phyloP scores from a whole-genome alignment of 2,329 filamentous ascomycete genomes.

The Fusarium sp. region DNA sequence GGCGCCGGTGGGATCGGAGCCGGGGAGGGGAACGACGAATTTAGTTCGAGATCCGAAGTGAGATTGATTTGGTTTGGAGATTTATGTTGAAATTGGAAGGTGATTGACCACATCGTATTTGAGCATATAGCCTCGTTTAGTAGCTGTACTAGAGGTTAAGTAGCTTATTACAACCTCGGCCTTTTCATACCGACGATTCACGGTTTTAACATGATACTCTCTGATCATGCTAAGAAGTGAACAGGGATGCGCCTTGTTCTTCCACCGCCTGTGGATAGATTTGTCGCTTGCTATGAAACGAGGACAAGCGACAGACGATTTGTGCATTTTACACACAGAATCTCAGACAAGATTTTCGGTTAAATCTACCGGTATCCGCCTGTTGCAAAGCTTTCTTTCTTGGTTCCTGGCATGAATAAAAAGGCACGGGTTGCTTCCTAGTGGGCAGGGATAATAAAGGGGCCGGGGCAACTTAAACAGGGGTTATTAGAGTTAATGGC shows the following conservation, averaged over 20 bases:
- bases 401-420: conserved; percentile 20
- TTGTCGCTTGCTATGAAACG: background rate
- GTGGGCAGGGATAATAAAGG: conserved; percentile 30
- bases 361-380: conserved; percentile 2
- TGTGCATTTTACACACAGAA: background rate
- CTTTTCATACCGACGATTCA: conserved; percentile 4
- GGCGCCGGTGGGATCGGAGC: conserved; percentile 32
- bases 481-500: conserved; percentile 12
- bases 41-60: conserved; percentile 17
- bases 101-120: background rate
- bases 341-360: background rate
- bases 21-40: conserved; percentile 23
- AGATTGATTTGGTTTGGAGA: background rate
- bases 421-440: conserved; percentile 13
- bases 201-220: background rate
- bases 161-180: background rate
- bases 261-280: background rate
- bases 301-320: background rate
- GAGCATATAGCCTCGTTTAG: background rate
- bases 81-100: conserved; percentile 2
- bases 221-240: background rate
- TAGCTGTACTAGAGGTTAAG: background rate
- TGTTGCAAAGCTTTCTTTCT: conserved; percentile 14
- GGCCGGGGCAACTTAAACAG: conserved; percentile 17
- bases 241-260: conserved; percentile 5